Percentiles rank a stretch among this genome's conserved stretches.
phyloP scores from a whole-genome alignment of 257 asterid genomes.

The Echium plantagineum region DNA sequence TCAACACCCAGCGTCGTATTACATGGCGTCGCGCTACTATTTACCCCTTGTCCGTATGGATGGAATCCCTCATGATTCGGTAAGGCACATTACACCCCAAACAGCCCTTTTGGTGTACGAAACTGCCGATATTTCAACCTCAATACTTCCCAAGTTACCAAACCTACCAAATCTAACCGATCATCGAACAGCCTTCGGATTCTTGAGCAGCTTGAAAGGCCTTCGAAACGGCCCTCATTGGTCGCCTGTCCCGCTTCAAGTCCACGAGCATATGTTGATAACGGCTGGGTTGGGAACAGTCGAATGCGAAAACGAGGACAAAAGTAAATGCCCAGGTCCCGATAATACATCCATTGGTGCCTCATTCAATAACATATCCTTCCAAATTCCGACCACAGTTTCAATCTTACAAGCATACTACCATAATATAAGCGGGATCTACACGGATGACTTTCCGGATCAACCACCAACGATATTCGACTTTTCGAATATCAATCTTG shows the following conservation, averaged over 20 bases:
- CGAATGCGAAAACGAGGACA: not conserved
- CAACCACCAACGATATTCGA: conserved; percentile 6
- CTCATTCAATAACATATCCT: conserved; percentile 5
- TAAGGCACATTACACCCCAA: no score
- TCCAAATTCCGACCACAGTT: conserved; percentile 2
- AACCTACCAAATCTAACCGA: not conserved
- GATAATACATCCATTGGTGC: not conserved
- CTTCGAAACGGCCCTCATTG: not conserved
- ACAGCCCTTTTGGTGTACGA: no score
- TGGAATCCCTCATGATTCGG: no score
- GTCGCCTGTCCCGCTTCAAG: conserved; percentile 1
- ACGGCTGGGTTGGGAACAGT: conserved; percentile 4
- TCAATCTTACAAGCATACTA: conserved; percentile 8
- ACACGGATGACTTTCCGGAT: conserved; percentile 9
- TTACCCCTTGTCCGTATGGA: no score
- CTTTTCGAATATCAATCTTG: conserved; percentile 4
- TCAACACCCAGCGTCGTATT: conserved; percentile 28
- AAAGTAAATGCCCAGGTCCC: not conserved
- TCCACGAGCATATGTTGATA: conserved; percentile 4
- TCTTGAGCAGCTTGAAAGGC: conserved; percentile 3
- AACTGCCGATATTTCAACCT: no score
- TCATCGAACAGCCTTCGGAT: conserved; percentile 4
- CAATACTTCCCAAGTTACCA: no score
- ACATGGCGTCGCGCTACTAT: conserved; percentile 23
- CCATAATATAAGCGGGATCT: conserved; percentile 3